phyloP scores from a whole-genome alignment of 768 basidiomycete species.

The Trametes cubensis region DNA sequence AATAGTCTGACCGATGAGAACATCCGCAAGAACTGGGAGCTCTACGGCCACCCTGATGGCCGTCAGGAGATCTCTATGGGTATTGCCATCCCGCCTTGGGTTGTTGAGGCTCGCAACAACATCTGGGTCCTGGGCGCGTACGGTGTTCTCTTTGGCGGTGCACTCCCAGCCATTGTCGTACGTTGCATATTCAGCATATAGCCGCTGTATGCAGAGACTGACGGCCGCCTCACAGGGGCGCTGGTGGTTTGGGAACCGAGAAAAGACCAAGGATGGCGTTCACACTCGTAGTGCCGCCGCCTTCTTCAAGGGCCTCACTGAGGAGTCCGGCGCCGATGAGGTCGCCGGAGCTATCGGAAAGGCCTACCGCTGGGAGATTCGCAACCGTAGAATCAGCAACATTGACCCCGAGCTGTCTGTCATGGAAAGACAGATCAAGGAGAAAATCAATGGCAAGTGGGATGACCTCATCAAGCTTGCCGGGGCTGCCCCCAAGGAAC shows the following conservation, averaged over 20 bases:
- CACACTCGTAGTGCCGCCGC: conserved; percentile 77
- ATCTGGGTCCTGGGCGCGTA: conserved; percentile 89
- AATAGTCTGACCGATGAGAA: conserved; percentile 85
- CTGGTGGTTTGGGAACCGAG: conserved; percentile 96
- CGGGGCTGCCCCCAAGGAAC: conserved; percentile 33
- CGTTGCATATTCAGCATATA: conserved; percentile 23
- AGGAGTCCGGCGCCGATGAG: conserved; percentile 74
- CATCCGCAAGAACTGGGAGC: conserved; percentile 85
- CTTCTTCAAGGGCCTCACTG: conserved; percentile 87
- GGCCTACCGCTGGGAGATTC: conserved; percentile 63
- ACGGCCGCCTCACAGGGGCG: conserved; percentile 55
- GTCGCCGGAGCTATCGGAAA: conserved; percentile 71
- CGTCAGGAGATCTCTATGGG: conserved; percentile 94
- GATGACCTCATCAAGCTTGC: conserved; percentile 48
- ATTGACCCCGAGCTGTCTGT: conserved; percentile 42
- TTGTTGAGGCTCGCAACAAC: conserved; percentile 89
- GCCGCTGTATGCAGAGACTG: not conserved
- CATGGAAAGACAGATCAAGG: conserved; percentile 54
- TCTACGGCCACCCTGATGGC: conserved; percentile 94
- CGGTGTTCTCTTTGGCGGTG: conserved; percentile 83
- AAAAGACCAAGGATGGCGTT: conserved; percentile 91
- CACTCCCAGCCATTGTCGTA: conserved; percentile 84
- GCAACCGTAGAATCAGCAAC: conserved; percentile 32
- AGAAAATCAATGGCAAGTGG: conserved; percentile 58
- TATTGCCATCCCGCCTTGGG: conserved; percentile 92